phyloP scores from a whole-genome alignment of 116 monocot genomes.

The Dioscorea cayenensis region DNA sequence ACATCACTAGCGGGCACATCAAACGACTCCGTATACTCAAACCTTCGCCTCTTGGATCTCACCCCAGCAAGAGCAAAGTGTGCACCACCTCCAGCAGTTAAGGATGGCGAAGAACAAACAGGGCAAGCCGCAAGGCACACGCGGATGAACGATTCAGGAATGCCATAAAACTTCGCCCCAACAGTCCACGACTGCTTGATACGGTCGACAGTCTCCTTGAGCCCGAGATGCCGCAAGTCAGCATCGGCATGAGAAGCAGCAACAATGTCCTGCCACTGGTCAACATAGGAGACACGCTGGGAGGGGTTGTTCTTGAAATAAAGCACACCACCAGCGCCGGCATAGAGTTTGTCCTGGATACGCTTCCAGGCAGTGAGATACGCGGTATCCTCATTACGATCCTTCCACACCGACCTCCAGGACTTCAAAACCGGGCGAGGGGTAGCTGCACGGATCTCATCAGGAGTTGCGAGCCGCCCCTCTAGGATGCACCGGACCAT shows the following conservation, averaged over 20 bases:
- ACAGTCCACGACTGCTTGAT: constrained; percentile 98
- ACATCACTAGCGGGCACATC: constrained; percentile 94
- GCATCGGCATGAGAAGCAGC: constrained; percentile 74
- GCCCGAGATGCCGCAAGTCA: constrained; percentile 76
- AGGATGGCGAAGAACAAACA: constrained; percentile 37
- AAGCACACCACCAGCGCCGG: constrained; percentile 45
- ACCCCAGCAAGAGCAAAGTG: constrained; percentile 4
- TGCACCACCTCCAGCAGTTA: not conserved
- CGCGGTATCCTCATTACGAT: constrained; percentile 95
- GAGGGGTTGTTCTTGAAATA: constrained; percentile 82
- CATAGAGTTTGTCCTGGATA: constrained; percentile 93
- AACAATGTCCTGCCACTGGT: constrained; percentile 93
- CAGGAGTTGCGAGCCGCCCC: constrained; percentile 56
- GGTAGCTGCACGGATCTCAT: constrained; percentile 79
- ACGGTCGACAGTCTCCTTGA: constrained; percentile 94
- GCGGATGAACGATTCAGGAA: constrained; percentile 90
- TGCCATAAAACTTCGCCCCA: constrained; percentile 97
- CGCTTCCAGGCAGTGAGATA: constrained; percentile 99
- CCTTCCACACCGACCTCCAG: constrained; percentile 99
- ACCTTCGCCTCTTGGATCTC: constrained; percentile 60
- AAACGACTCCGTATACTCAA: constrained; percentile 95
- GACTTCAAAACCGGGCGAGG: constrained; percentile 59
- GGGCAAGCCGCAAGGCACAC: constrained; percentile 80
- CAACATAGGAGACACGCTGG: constrained; percentile 73
- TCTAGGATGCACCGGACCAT: constrained; percentile 94